Evolutionary conservation across 805 yeast species (phyloP), one percentile per base, ranked within the genome.

Genomic region (Wickerhamiella nectarea): DNA sequence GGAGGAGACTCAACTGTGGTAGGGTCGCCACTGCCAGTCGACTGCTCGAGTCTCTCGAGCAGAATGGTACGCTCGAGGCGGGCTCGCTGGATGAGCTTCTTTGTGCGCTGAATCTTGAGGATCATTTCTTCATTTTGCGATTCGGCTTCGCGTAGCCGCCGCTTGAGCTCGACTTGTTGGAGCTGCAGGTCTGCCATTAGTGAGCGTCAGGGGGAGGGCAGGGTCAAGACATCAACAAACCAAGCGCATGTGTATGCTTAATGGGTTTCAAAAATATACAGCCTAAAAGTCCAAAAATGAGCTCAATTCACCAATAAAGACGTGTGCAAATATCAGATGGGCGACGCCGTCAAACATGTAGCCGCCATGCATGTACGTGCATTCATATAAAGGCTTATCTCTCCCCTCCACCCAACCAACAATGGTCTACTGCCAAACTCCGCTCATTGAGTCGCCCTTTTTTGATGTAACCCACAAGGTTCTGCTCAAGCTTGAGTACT

Each of bases 61-160:
- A 91, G 64, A 10, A 89, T 65, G 1, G 87, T 73, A 55, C 91
- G 80, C 57, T 91, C 97, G 36, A 86, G 69, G 46, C 94, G 73
- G 37, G 84, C 67, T 50, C 96, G 67, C 52, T 84, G 75, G 28
- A 87, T 76, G 7, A 86, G 74, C 21, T 75, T 70, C 50, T 82
- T 75, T 10, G 93, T 78, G 52, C 95, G 74, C 12, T 79, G 72
- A 26, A 91, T 75, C 1, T 91, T 82, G 24, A 85, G 63, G 0
- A 86, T 72, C 43, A 85, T 74, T 6, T 76, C 64, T 56, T 83
- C 91, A 59, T 86, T 89, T 54, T 76, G 75, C 43, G 74, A 77
- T 55, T 85, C 93, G 25, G 86, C 70, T 49, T 80, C 83, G 3
- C 66, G 64, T 31, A 87, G 76, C 53, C 85, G 70, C 50, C 69